These are phyloP conservation scores for Colletotrichum echinochloae DNA, from an alignment of 2,329 filamentous ascomycete species.

Conservation along the genomic window DNA sequence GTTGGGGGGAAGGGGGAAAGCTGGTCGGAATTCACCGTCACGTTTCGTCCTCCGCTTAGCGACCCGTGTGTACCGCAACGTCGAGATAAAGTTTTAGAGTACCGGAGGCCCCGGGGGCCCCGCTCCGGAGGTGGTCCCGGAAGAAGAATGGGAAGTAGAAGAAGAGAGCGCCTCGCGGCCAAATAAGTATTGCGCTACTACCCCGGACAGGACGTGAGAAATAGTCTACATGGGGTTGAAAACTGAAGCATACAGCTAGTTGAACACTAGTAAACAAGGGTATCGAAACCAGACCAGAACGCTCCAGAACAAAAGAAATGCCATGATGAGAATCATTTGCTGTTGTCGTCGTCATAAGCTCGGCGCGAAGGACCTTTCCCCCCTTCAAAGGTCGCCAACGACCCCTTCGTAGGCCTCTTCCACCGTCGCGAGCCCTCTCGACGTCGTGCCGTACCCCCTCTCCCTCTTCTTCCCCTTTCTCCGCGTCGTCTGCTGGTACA, in stretches of 20 bases:
- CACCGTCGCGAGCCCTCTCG: conserved; percentile 20
- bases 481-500: not conserved
- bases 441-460: conserved; percentile 33
- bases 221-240: not conserved
- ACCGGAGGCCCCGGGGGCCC: not conserved
- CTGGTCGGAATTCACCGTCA: not conserved
- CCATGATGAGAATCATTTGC: not conserved
- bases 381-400: conserved; percentile 21
- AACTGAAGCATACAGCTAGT: not conserved
- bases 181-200: not conserved
- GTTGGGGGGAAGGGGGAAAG: not conserved
- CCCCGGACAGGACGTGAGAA: not conserved
- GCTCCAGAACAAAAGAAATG: not conserved
- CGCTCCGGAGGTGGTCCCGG: not conserved
- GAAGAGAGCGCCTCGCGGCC: not conserved
- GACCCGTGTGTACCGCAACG: not conserved
- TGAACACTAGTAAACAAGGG: not conserved
- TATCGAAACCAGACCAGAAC: not conserved
- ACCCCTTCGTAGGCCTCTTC: conserved; percentile 25
- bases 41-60: not conserved
- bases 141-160: not conserved
- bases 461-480: conserved; percentile 19
- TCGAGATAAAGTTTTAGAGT: not conserved
- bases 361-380: no score
- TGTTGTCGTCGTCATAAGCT: not conserved